Percentiles rank a stretch among this genome's conserved stretches.
Evolutionary conservation across 2,329 filamentous ascomycete genomes (phyloP).

Genomic region (Ramularia collo-cygni): DNA sequence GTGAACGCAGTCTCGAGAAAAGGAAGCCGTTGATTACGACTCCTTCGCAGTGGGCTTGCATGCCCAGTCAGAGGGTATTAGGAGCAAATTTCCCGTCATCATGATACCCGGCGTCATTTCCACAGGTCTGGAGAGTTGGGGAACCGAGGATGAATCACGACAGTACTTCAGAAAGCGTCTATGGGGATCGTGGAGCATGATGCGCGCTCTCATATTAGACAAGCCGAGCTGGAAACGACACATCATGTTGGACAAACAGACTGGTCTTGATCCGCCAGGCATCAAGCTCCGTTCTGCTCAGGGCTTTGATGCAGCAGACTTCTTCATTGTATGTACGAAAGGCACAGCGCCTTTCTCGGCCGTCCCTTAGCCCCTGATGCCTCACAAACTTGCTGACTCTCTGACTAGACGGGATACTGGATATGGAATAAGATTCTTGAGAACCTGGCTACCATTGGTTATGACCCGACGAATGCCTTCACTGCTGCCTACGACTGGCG

Average conservation of each 20-base stretch:
- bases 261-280: slow-evolving; percentile 81
- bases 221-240: slow-evolving; percentile 93
- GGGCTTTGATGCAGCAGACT: slow-evolving; percentile 95
- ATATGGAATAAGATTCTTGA: slow-evolving; percentile 99
- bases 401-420: slow-evolving; percentile 90
- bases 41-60: slow-evolving; percentile 87
- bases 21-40: slow-evolving; percentile 84
- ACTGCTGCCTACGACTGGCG: slow-evolving; percentile 83
- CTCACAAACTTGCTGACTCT: too few species aligned
- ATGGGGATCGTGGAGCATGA: slow-evolving; percentile 99
- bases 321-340: too few species aligned
- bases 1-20: slow-evolving; percentile 64
- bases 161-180: slow-evolving; percentile 90
- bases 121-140: slow-evolving; percentile 94
- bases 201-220: slow-evolving; percentile 86
- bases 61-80: slow-evolving; percentile 70
- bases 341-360: too few species aligned
- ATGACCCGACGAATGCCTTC: slow-evolving; percentile 75
- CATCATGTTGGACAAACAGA: slow-evolving; percentile 90
- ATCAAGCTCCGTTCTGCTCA: slow-evolving; percentile 90
- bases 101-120: slow-evolving; percentile 99
- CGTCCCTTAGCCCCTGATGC: too few species aligned
- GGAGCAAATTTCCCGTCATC: slow-evolving; percentile 79
- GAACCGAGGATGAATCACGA: slow-evolving; percentile 74
- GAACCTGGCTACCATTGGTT: slow-evolving; percentile 90